Conservation (phyloP, 352 stramenopile species). For the Phytophthora pluvialis region DNA sequence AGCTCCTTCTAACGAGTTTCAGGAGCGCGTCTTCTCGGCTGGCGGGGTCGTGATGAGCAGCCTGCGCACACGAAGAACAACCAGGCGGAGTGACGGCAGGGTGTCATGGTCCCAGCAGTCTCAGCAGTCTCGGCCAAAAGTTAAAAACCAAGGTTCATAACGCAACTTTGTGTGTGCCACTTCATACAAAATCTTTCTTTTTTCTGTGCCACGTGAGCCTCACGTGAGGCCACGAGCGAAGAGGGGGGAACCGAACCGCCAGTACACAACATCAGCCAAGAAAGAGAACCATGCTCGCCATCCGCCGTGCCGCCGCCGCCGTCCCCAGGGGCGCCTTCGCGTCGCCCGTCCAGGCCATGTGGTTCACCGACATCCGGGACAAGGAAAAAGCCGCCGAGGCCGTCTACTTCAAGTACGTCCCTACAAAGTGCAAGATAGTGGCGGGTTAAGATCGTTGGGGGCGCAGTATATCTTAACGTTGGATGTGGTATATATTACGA, state of each 20-base stretch:
- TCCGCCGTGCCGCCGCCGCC: conserved; percentile 56
- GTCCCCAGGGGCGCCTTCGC: conserved; percentile 59
- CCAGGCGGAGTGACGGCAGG: too few species aligned
- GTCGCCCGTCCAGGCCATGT: conserved; percentile 52
- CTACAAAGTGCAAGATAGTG: conserved; percentile 14
- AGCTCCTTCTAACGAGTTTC: too few species aligned
- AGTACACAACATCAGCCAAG: conserved; percentile 28
- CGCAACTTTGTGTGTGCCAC: too few species aligned
- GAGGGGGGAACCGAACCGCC: conserved; percentile 16
- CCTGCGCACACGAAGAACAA: too few species aligned
- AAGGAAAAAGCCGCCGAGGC: conserved; percentile 83
- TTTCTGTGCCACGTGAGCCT: too few species aligned
- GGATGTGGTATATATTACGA: conserved; percentile 2
- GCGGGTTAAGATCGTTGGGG: neutral
- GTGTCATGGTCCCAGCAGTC: too few species aligned
- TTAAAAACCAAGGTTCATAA: too few species aligned
- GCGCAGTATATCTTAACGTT: conserved; percentile 1
- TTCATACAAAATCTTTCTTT: too few species aligned
- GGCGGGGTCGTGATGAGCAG: too few species aligned
- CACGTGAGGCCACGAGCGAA: too few species aligned
- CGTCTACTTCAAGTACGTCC: conserved; percentile 86
- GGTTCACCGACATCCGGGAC: conserved; percentile 57
- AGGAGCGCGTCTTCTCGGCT: too few species aligned
- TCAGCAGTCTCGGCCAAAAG: too few species aligned
- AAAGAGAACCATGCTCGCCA: conserved; percentile 59